Conservation (phyloP, 2,329 filamentous ascomycete genomes). For the Colletotrichum sidae region DNA sequence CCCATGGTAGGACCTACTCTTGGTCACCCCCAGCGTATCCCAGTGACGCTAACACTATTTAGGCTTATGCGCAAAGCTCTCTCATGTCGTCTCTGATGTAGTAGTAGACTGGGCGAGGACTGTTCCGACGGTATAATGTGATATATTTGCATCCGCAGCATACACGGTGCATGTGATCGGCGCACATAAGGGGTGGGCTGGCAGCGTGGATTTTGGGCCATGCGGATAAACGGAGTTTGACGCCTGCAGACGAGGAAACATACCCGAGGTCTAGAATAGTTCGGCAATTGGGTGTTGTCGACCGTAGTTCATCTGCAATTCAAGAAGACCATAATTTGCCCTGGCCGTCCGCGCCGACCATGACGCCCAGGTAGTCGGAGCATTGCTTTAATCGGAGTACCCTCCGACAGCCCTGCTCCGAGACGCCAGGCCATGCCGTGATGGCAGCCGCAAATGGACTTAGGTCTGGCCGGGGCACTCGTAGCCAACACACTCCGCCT, state of each 20-base stretch:
- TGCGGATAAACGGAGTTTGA: conserved; percentile 39
- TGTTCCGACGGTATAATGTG: conserved; percentile 15
- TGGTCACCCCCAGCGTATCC: not conserved
- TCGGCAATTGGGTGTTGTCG: conserved; percentile 28
- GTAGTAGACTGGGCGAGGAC: conserved; percentile 6
- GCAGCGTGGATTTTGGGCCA: conserved; percentile 34
- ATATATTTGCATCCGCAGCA: conserved; percentile 37
- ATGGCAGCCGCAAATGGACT: conserved; percentile 72
- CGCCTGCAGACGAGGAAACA: conserved; percentile 25
- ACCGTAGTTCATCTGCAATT: conserved; percentile 35
- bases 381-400: conserved; percentile 67
- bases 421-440: conserved; percentile 70
- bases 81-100: conserved; percentile 83
- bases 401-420: conserved; percentile 55
- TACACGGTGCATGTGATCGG: conserved; percentile 35
- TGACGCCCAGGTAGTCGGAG: conserved; percentile 73
- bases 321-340: conserved; percentile 61
- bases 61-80: conserved; percentile 88
- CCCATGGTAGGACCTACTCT: conserved; percentile 75
- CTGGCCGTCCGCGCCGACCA: conserved; percentile 63
- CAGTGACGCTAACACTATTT: conserved; percentile 42
- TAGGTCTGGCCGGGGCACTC: conserved; percentile 72
- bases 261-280: conserved; percentile 34
- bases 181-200: conserved; percentile 32
- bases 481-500: conserved; percentile 69